Base-by-base conservation (phyloP, 2,329 filamentous ascomycete genomes). In the Pleoardoris graminearum region DNA sequence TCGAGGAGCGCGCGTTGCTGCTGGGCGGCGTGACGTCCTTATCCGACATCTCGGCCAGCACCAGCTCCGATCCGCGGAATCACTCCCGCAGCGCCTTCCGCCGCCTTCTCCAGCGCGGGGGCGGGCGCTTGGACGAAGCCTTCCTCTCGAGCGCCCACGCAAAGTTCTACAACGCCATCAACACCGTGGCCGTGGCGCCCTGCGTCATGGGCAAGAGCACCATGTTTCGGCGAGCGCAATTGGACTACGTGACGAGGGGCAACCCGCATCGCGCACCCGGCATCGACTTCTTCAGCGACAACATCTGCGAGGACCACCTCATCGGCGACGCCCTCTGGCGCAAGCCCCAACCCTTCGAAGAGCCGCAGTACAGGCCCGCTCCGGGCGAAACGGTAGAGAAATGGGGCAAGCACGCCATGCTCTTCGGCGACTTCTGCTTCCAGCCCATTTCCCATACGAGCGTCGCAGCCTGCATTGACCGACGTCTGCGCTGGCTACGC, bases 161-260 rank as follows among this genome's bases (percentile, higher is more conserved):
- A 63, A 99, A 99, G 70, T 97, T 99, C 80, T 99, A 99, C 77
- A 88, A 88, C 7, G 94, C 93, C 55, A 99, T 99, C 81, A 97
- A 97, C 75, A 90, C 90, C 0, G 90, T 97, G 14, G 82, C 89
- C 3, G 77, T 97, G 47, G 94, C 94, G 0, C 94, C 95, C 7
- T 99, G 94, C 74, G 88, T 96, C 52, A 88, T 97, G 19, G 94
- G 94, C 45, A 99, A 99, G 77, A 96, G 91, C 66, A 97, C 95
- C 76, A 97, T 99, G 92, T 99, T 97, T 76, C 89, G 94, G 53
- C 90, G 89, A 56, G 90, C 90, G 0, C 93, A 99, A 66, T 84
- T 99, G 30, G 85, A 97, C 73, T 82, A 83, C 59, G 83, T 94
- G 7, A 87, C 85, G 0, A 64, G 74, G 0, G 85, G 27, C 73